Evolutionary conservation across 1,139 yeast genomes (phyloP).

Genomic region (Insectozyma bohioensis): DNA sequence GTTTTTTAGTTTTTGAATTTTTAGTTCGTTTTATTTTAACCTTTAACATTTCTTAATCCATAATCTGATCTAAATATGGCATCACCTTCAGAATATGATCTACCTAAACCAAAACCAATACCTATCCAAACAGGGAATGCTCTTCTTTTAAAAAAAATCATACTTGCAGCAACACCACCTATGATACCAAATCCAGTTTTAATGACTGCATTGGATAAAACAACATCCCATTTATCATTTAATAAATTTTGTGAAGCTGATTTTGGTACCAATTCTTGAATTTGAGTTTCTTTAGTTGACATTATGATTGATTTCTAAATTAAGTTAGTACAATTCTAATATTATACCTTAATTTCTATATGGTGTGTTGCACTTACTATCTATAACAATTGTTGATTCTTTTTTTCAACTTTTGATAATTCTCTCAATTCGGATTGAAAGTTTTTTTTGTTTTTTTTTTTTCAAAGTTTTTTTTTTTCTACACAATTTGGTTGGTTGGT

Average conservation of each 20-base stretch:
- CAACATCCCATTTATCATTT: slow-evolving; percentile 95
- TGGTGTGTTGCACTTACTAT: not conserved
- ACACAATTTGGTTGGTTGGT: slow-evolving; percentile 7
- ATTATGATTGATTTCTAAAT: slow-evolving; percentile 8
- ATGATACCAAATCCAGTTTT: slow-evolving; percentile 98
- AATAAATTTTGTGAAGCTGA: slow-evolving; percentile 71
- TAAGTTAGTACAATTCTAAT: slow-evolving; percentile 5
- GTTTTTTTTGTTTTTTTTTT: not conserved
- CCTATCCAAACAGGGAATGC: slow-evolving; percentile 98
- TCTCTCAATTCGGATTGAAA: slow-evolving; percentile 1
- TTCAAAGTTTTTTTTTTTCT: slow-evolving; percentile 3
- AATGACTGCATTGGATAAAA: slow-evolving; percentile 88
- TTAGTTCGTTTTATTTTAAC: slow-evolving; percentile 30
- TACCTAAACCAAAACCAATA: slow-evolving; percentile 92
- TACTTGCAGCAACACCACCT: slow-evolving; percentile 94
- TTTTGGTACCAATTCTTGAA: slow-evolving; percentile 37
- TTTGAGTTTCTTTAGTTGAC: slow-evolving; percentile 21
- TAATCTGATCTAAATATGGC: slow-evolving; percentile 85
- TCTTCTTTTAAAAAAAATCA: slow-evolving; percentile 86
- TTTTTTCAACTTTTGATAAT: no score
- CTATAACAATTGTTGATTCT: slow-evolving; percentile 1
- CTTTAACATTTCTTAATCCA: slow-evolving; percentile 72
- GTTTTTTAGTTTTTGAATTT: no score
- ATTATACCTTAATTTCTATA: slow-evolving; percentile 1
- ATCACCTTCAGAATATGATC: slow-evolving; percentile 98